A percentile compares a stretch with the other conserved stretches of the same genome.
These are phyloP conservation scores for Trypanosomatidae sp. DNA, from an alignment of 208 protist genomes.

Conservation along the genomic window DNA sequence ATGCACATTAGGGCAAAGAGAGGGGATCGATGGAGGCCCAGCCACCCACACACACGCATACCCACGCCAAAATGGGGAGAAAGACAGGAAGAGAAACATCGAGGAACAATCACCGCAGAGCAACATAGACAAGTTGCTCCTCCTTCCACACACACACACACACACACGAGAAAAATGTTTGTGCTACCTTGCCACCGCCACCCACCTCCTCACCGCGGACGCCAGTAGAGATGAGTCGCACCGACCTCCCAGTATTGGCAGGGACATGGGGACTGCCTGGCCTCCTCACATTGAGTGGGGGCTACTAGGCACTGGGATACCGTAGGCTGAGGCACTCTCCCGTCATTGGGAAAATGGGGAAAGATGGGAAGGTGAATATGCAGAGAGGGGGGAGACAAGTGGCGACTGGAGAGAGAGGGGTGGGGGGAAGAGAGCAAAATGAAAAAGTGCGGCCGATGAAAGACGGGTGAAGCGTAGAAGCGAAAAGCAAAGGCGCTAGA, in stretches of 20 bases:
- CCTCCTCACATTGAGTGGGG: background rate
- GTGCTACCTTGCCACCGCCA: too few relatives aligned
- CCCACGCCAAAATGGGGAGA: background rate
- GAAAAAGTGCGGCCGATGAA: background rate
- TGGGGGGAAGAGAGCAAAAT: background rate
- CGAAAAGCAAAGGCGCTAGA: background rate
- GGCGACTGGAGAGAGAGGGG: background rate
- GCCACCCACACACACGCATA: background rate
- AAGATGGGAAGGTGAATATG: background rate
- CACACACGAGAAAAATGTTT: too few relatives aligned
- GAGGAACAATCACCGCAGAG: background rate
- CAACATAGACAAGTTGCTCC: background rate
- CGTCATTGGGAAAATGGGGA: background rate
- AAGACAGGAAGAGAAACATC: background rate
- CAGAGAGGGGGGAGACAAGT: background rate
- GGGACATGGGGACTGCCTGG: background rate
- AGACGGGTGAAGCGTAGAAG: background rate
- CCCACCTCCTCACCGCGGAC: background rate
- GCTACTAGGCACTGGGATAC: background rate
- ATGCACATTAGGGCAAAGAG: background rate
- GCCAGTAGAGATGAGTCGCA: background rate
- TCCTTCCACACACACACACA: too few relatives aligned
- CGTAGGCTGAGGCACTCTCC: background rate
- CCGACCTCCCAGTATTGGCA: background rate
- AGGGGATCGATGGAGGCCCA: background rate